phyloP scores from a whole-genome alignment of 2,329 filamentous ascomycete genomes.

The Penicillium glabrum region DNA sequence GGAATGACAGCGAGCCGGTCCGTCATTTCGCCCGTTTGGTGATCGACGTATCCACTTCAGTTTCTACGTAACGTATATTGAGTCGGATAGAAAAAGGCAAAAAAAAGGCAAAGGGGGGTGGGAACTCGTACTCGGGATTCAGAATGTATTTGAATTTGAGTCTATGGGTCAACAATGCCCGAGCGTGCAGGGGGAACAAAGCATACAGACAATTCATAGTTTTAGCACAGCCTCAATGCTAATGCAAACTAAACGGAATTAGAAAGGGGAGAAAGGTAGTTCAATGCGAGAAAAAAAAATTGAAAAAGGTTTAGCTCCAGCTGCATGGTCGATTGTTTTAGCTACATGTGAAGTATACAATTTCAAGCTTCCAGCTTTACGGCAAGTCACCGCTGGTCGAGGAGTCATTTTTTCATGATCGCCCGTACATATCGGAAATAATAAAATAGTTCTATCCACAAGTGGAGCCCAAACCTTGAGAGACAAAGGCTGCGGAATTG shows the following conservation, averaged over 20 bases:
- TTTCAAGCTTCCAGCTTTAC: not conserved
- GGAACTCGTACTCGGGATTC: not conserved
- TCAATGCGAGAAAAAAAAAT: not conserved
- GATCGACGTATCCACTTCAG: constrained; percentile 19
- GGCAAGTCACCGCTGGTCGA: not conserved
- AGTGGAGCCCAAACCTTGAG: not conserved
- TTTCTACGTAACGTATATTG: not conserved
- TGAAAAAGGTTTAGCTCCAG: not conserved
- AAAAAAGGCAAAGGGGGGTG: not conserved
- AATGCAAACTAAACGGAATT: not conserved
- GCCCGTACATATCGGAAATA: not conserved
- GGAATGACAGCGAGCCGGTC: constrained; percentile 19
- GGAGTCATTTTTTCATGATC: not conserved
- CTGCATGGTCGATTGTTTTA: constrained; percentile 18
- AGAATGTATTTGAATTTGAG: not conserved
- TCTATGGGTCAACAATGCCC: not conserved
- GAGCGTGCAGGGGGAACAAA: not conserved
- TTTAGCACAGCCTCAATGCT: not conserved
- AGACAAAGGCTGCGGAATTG: not conserved
- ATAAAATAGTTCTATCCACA: not conserved
- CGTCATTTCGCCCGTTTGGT: constrained; percentile 18
- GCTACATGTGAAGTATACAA: constrained; percentile 9
- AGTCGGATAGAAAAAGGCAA: not conserved
- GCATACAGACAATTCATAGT: not conserved
- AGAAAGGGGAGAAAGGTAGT: not conserved